Evolutionary conservation across 2,329 filamentous ascomycete genomes (phyloP), one percentile per base, ranked within the genome.

Genomic region (Colletotrichum sublineola): DNA sequence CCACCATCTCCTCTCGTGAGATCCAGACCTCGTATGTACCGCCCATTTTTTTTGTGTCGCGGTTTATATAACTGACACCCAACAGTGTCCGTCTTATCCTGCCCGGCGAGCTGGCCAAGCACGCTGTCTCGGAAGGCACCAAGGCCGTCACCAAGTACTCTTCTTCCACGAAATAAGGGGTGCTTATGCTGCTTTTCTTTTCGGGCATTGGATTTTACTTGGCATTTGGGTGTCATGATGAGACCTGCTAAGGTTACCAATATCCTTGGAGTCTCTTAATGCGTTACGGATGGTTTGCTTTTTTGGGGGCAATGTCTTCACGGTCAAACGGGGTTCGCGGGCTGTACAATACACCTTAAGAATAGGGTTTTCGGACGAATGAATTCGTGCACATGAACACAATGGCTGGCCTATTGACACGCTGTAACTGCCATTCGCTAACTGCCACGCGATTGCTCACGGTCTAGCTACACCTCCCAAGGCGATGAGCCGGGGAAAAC

Each of bases 131-230:
- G 80, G 96, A 99, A 89, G 96, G 96, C 83, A 99, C 96, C 85
- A 99, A 99, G 94, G 96, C 96, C 71, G 96, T 99, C 79, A 99
- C 96, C 90, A 99, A 99, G 92, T 99, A 98, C 91, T 98, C 96
- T 79, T 98, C 96, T 73, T 98, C 96, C 82, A 96, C 95, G 86
- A 99, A 98, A 94, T 98, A 97, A 91, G 86, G 78, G 78, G 75
- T 82, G 57, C 69, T 71, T 84, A 84, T 79, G 81, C 86, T 90
- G 88, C 89, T 88, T 89, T 84, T 86, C 84, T 86, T 84, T 87
- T 84, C 82, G 84, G 85, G 85, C 85, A 87, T 87, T 84, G 86
- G 83, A 79, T 82, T 84, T 82, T 84, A 84, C 82, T 84, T 82
- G 87, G 86, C 86, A 88, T 87, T 83, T 85, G 84, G 86, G 86